Evolutionary conservation across 768 basidiomycete species (phyloP).

Genomic region (Trametes cubensis): DNA sequence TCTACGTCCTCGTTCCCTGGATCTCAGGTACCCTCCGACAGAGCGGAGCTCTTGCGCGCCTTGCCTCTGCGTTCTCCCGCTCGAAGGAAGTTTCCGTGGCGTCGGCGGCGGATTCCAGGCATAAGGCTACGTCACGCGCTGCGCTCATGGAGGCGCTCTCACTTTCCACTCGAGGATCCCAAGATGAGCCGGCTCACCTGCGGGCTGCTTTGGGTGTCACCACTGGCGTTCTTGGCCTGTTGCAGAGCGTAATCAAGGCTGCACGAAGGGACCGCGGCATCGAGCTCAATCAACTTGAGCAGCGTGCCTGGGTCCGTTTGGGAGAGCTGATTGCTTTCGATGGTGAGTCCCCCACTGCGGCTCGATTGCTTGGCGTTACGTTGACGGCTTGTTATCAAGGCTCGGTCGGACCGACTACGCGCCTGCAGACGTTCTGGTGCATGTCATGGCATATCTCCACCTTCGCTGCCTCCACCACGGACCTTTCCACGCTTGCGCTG

Average conservation of each 20-base stretch:
- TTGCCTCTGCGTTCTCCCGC: conserved; percentile 10
- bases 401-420: conserved; percentile 38
- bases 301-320: conserved; percentile 52
- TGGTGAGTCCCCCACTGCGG: conserved; percentile 29
- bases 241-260: conserved; percentile 37
- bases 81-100: not conserved
- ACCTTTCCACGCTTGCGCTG: conserved; percentile 61
- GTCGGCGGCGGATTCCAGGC: conserved; percentile 8
- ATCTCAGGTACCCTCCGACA: conserved; percentile 36
- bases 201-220: conserved; percentile 43
- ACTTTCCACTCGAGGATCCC: conserved; percentile 36
- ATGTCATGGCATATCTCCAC: conserved; percentile 47
- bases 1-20: conserved; percentile 56
- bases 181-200: conserved; percentile 44
- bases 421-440: conserved; percentile 57
- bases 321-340: conserved; percentile 50
- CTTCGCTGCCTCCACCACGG: conserved; percentile 44
- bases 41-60: conserved; percentile 10
- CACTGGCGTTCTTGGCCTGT: conserved; percentile 40
- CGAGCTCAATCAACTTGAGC: conserved; percentile 47
- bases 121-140: conserved; percentile 24
- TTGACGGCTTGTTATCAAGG: conserved; percentile 32
- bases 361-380: not conserved
- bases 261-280: conserved; percentile 35
- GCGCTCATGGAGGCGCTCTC: conserved; percentile 40